phyloP scores from a whole-genome alignment of 2,329 filamentous ascomycete genomes.

The Aspergillus clavatus region DNA sequence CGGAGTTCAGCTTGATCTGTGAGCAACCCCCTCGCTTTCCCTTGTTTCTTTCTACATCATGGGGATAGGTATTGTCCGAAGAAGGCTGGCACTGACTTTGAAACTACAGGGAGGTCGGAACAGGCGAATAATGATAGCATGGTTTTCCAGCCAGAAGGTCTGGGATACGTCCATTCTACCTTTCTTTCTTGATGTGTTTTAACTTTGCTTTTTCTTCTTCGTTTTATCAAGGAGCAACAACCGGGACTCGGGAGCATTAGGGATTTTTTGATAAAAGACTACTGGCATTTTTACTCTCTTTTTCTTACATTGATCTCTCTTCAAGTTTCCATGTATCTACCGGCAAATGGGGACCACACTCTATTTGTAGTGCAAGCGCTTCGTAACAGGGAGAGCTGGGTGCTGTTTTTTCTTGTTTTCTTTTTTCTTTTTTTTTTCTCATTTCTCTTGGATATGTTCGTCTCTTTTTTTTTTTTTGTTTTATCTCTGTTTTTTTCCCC shows the following conservation, averaged over 20 bases:
- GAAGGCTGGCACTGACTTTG: slow-evolving; percentile 19
- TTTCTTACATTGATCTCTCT: slow-evolving; percentile 2
- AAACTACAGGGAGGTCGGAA: slow-evolving; percentile 42
- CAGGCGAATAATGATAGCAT: slow-evolving; percentile 36
- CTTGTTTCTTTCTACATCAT: neutral
- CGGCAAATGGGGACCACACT: slow-evolving; percentile 26
- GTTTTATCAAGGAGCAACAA: no score
- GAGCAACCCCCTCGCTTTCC: slow-evolving; percentile 21
- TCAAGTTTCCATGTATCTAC: slow-evolving; percentile 25
- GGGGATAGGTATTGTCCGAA: neutral
- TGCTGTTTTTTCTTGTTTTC: slow-evolving; percentile 11
- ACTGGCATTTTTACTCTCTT: slow-evolving; percentile 4
- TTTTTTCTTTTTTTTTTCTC: no score
- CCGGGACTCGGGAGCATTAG: slow-evolving; percentile 7
- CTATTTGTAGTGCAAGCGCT: slow-evolving; percentile 21
- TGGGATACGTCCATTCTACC: neutral
- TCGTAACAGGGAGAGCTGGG: slow-evolving; percentile 13
- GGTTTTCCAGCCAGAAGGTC: neutral
- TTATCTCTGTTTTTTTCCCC: no score
- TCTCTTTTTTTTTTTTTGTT: no score
- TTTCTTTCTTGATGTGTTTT: slow-evolving; percentile 1
- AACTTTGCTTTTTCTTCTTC: slow-evolving; percentile 1
- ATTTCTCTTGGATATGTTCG: no score
- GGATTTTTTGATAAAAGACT: slow-evolving; percentile 1
- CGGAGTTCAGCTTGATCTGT: slow-evolving; percentile 61